Evolutionary conservation across 768 basidiomycete species (phyloP).

Genomic region (Serendipita vermifera): DNA sequence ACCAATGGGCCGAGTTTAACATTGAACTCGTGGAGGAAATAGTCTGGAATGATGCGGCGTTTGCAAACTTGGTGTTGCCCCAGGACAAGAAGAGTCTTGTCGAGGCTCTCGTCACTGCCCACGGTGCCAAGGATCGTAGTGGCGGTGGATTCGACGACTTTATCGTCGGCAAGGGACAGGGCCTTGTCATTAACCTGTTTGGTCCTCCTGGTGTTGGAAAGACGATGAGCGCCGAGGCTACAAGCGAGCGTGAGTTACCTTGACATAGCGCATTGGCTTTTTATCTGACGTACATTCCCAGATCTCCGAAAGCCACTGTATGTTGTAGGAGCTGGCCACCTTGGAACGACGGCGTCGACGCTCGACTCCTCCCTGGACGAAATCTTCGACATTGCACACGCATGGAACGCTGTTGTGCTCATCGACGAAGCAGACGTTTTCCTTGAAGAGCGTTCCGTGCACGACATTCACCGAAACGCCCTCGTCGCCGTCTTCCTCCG

Average conservation of each 20-base stretch:
- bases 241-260: conserved; percentile 24
- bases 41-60: conserved; percentile 45
- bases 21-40: conserved; percentile 42
- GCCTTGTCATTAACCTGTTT: conserved; percentile 36
- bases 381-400: conserved; percentile 24
- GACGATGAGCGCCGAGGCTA: conserved; percentile 27
- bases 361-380: conserved; percentile 22
- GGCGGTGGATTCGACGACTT: conserved; percentile 41
- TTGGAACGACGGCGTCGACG: conserved; percentile 24
- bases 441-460: conserved; percentile 52
- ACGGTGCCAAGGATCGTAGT: conserved; percentile 32
- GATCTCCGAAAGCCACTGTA: conserved; percentile 23
- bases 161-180: conserved; percentile 53
- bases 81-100: conserved; percentile 39
- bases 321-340: conserved; percentile 26
- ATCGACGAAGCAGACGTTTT: conserved; percentile 49
- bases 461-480: conserved; percentile 52
- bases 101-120: conserved; percentile 44
- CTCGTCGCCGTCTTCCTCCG: conserved; percentile 54
- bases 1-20: conserved; percentile 52
- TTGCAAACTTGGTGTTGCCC: conserved; percentile 47
- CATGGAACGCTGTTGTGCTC: conserved; percentile 27
- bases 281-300: not conserved
- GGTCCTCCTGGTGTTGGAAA: conserved; percentile 43
- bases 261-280: not conserved